Percentiles rank a stretch among this genome's conserved stretches.
These are phyloP conservation scores for Boletus eberwhitei DNA, from an alignment of 768 basidiomycete species.

Conservation along the genomic window DNA sequence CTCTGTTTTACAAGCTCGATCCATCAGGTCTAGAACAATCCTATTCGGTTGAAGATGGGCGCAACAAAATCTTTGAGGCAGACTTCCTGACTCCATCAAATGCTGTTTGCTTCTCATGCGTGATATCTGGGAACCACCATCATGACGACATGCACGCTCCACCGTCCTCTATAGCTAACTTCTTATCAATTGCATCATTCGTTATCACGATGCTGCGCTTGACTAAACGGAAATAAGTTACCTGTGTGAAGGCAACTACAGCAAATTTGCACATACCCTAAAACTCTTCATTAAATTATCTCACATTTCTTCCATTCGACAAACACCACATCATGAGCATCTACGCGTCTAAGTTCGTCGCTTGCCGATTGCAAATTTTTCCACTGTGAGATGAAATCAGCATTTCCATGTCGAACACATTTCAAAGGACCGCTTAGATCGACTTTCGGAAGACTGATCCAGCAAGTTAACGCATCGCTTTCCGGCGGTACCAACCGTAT, in stretches of 20 bases:
- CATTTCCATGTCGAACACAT: no score
- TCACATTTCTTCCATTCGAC: neutral
- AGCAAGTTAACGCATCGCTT: no score
- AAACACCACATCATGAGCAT: neutral
- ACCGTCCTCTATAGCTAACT: neutral
- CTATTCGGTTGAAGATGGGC: no score
- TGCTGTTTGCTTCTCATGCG: neutral
- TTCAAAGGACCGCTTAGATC: neutral
- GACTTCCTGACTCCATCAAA: neutral
- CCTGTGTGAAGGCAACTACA: neutral
- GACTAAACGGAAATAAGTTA: neutral
- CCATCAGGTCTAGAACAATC: neutral
- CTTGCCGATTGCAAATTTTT: no score
- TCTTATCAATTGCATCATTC: neutral
- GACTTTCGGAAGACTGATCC: neutral
- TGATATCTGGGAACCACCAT: neutral
- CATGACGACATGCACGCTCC: neutral
- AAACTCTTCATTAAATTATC: neutral
- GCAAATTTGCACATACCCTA: neutral
- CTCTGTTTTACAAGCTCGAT: neutral
- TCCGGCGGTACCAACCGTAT: no score
- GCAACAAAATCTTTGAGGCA: neutral
- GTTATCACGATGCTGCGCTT: no score
- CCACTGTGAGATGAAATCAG: no score
- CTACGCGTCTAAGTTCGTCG: neutral